phyloP scores from a whole-genome alignment of 192 early-diverging fungal genomes.

The Entomortierella beljakovae region DNA sequence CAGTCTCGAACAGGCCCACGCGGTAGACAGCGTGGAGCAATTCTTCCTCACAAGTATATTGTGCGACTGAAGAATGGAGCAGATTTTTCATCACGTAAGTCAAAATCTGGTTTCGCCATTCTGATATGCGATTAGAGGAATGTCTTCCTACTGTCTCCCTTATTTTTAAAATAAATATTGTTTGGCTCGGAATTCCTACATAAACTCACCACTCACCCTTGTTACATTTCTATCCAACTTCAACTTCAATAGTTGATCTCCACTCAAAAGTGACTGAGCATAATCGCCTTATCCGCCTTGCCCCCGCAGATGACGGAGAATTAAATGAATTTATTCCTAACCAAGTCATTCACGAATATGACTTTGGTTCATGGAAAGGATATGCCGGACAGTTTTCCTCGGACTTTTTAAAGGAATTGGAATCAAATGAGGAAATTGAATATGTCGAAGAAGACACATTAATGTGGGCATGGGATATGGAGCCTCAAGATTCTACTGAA shows the following conservation, averaged over 20 bases:
- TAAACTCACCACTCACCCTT: no score
- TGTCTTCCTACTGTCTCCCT: no score
- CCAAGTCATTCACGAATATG: constrained; percentile 69
- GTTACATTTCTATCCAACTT: no score
- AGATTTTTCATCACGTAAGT: constrained; percentile 35
- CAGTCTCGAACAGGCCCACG: constrained; percentile 34
- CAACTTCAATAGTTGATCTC: constrained; percentile 35
- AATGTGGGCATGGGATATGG: constrained; percentile 52
- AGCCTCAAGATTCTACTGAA: background rate
- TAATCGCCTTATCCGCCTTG: constrained; percentile 13
- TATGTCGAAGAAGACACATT: constrained; percentile 59
- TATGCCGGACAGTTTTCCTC: constrained; percentile 74
- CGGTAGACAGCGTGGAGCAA: constrained; percentile 40
- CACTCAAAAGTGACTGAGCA: constrained; percentile 25
- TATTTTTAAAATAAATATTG: no score
- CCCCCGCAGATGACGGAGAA: background rate
- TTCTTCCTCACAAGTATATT: constrained; percentile 48
- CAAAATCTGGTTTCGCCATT: no score
- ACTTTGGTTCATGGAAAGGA: constrained; percentile 65
- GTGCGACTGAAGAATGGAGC: constrained; percentile 41
- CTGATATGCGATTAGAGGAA: no score
- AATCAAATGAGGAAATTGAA: constrained; percentile 53
- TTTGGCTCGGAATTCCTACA: no score
- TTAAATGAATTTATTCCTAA: constrained; percentile 18
- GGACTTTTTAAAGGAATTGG: constrained; percentile 69